phyloP scores from a whole-genome alignment of 208 protist genomes.

The Crithidia sp. region DNA sequence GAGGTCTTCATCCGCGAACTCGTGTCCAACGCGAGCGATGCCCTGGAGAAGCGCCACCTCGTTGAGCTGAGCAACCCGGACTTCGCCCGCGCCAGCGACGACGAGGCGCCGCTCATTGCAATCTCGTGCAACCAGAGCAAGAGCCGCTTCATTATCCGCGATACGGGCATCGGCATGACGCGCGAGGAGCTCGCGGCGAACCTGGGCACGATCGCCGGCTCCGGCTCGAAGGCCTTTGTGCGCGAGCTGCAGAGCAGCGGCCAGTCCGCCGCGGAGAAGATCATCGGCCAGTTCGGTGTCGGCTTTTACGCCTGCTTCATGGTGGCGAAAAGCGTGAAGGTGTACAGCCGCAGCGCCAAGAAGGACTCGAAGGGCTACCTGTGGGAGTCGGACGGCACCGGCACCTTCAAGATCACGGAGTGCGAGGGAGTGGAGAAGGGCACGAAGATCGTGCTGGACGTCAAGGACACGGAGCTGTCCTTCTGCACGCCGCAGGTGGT shows the following conservation, averaged over 20 bases:
- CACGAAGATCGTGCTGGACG: slow-evolving; percentile 97
- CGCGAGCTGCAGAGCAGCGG: slow-evolving; percentile 79
- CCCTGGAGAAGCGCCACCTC: slow-evolving; percentile 96
- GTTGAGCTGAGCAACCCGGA: slow-evolving; percentile 87
- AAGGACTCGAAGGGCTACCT: slow-evolving; percentile 92
- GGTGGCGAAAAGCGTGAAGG: slow-evolving; percentile 95
- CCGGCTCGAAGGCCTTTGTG: slow-evolving; percentile 92
- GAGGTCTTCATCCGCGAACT: slow-evolving; percentile 99
- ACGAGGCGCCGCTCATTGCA: slow-evolving; percentile 84
- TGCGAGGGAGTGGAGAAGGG: slow-evolving; percentile 95
- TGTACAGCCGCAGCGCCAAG: slow-evolving; percentile 91
- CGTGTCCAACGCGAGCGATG: slow-evolving; percentile 98
- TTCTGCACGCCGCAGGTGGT: slow-evolving; percentile 94
- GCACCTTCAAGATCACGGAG: slow-evolving; percentile 94
- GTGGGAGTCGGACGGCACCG: slow-evolving; percentile 95
- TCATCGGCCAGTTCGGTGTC: slow-evolving; percentile 98
- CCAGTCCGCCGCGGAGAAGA: slow-evolving; percentile 83
- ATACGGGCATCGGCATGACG: slow-evolving; percentile 98
- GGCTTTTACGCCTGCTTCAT: slow-evolving; percentile 98
- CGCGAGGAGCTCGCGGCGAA: slow-evolving; percentile 95
- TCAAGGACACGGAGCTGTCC: slow-evolving; percentile 94
- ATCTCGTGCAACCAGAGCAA: slow-evolving; percentile 93
- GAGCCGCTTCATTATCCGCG: slow-evolving; percentile 91
- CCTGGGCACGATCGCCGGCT: slow-evolving; percentile 95
- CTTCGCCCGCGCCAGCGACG: slow-evolving; percentile 72